These are phyloP conservation scores for Podosphaera xanthii DNA, from an alignment of 2,329 filamentous ascomycete genomes.

Conservation along the genomic window DNA sequence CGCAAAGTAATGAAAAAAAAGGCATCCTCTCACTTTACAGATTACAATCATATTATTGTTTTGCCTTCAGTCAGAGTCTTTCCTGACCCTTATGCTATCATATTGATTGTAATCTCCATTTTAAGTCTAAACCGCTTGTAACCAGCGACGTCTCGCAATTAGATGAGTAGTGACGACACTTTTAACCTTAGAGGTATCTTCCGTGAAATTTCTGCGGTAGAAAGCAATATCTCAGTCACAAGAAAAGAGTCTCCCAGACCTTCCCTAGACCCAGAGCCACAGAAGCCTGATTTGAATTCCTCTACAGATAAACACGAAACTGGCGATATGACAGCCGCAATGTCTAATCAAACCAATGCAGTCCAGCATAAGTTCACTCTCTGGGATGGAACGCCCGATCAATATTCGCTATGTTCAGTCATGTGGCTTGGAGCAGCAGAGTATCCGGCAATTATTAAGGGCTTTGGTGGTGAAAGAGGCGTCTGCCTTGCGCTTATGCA, in stretches of 20 bases:
- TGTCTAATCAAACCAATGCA: background rate
- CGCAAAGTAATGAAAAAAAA: too few relatives aligned
- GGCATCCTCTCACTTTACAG: too few relatives aligned
- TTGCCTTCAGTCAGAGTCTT: too few relatives aligned
- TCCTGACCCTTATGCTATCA: too few relatives aligned
- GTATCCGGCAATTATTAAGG: too few relatives aligned
- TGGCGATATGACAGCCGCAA: background rate
- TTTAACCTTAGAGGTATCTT: background rate
- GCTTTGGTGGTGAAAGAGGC: too few relatives aligned
- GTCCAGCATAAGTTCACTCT: conserved; percentile 1
- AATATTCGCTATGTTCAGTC: background rate
- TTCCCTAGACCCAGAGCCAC: background rate
- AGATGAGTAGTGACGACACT: background rate
- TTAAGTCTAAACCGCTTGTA: background rate
- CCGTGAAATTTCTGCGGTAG: background rate
- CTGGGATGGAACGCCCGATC: background rate
- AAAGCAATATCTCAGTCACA: background rate
- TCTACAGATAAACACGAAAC: background rate
- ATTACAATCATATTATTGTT: too few relatives aligned
- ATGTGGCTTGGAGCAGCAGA: too few relatives aligned
- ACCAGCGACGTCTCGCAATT: background rate
- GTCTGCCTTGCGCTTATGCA: background rate
- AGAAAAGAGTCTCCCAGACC: background rate
- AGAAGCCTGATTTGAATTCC: background rate
- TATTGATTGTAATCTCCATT: too few relatives aligned